These are phyloP conservation scores for Paspalum notatum DNA, from an alignment of 176 grass and related monocot genomes.

Conservation along the genomic window DNA sequence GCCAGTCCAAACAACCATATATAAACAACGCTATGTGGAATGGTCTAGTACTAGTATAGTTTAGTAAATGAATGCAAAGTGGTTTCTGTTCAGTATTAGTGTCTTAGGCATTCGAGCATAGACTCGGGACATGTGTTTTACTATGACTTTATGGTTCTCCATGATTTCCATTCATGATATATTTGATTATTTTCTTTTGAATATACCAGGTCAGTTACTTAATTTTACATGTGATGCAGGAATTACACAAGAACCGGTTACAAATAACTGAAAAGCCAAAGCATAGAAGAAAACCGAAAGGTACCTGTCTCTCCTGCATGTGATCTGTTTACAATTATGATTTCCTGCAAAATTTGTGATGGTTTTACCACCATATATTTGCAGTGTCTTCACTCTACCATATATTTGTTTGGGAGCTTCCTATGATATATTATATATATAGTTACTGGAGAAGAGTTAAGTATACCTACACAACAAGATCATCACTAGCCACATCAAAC, in stretches of 20 bases:
- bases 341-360: constrained; percentile 24
- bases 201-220: constrained; percentile 27
- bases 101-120: too few relatives aligned
- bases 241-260: constrained; percentile 67
- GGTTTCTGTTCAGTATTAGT: too few relatives aligned
- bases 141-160: constrained; percentile 10
- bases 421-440: too few relatives aligned
- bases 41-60: too few relatives aligned
- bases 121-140: background rate
- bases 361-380: constrained; percentile 25
- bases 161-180: background rate
- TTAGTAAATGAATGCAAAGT: too few relatives aligned
- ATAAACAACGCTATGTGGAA: too few relatives aligned
- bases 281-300: constrained; percentile 48
- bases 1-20: too few relatives aligned
- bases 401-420: too few relatives aligned
- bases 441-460: too few relatives aligned
- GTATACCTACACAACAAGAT: too few relatives aligned
- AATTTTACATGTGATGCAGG: constrained; percentile 44
- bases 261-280: constrained; percentile 59
- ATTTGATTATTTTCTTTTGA: constrained; percentile 21
- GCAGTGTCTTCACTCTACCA: too few relatives aligned
- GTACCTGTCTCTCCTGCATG: constrained; percentile 27
- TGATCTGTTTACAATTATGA: background rate
- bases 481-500: too few relatives aligned